These are phyloP conservation scores for Phytophthora foliorum DNA, from an alignment of 352 stramenopile genomes.

Conservation along the genomic window DNA sequence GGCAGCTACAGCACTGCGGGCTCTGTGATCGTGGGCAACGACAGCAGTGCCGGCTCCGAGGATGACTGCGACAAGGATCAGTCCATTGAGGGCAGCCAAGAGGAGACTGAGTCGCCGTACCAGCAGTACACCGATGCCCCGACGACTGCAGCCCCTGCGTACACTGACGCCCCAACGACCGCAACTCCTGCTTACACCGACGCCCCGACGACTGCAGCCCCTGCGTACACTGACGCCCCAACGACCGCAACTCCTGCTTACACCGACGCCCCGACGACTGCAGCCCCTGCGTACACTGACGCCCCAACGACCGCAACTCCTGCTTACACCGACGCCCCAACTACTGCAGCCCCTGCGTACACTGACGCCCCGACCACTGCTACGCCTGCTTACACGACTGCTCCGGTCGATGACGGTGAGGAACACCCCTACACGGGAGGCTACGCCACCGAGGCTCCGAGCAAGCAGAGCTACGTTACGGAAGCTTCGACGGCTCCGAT, in stretches of 20 bases:
- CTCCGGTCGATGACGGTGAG: not conserved
- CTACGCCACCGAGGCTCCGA: not conserved
- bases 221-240: not conserved
- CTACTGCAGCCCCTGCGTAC: not conserved
- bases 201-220: not conserved
- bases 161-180: conserved; percentile 6
- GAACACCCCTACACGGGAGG: too few species aligned
- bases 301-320: conserved; percentile 1
- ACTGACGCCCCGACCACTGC: conserved; percentile 3
- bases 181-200: conserved; percentile 1
- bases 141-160: not conserved
- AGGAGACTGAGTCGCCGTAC: conserved; percentile 12
- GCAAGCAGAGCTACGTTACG: not conserved
- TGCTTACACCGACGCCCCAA: not conserved
- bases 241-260: not conserved
- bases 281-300: conserved; percentile 1
- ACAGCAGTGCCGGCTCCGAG: conserved; percentile 9
- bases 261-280: too few species aligned
- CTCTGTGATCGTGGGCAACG: not conserved
- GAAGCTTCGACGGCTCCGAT: not conserved
- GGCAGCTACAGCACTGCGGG: conserved; percentile 18
- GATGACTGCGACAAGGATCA: conserved; percentile 2
- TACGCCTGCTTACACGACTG: not conserved
- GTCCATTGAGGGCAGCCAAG: conserved; percentile 4
- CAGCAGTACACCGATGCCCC: conserved; percentile 1